Conservation (phyloP, 129 eudicot genomes). For the Artemisia tridentata region DNA sequence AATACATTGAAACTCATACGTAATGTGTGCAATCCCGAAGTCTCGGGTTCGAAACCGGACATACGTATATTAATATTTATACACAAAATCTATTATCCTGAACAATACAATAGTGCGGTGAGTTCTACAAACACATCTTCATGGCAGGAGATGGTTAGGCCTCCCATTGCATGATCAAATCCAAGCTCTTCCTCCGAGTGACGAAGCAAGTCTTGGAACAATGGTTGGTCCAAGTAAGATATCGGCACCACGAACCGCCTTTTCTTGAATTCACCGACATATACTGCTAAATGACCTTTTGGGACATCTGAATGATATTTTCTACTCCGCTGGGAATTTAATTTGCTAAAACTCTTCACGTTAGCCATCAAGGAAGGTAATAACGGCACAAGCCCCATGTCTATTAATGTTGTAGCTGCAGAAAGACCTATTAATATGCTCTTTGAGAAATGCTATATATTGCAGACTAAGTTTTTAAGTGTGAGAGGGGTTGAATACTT, state of each 20-base stretch:
- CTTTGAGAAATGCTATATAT: background rate
- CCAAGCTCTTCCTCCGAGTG: conserved; percentile 25
- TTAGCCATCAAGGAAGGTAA: background rate
- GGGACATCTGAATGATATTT: conserved; percentile 23
- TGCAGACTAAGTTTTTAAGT: background rate
- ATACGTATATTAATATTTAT: no score
- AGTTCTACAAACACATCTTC: conserved; percentile 28
- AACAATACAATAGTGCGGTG: background rate
- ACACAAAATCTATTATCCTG: no score
- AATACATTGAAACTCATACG: no score
- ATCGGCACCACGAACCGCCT: conserved; percentile 22
- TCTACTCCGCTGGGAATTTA: background rate
- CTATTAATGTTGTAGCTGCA: no score
- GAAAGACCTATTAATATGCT: background rate
- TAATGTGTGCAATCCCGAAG: no score
- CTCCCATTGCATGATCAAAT: conserved; percentile 31
- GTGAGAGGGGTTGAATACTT: no score
- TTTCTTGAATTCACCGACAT: conserved; percentile 26
- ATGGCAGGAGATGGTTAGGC: conserved; percentile 28
- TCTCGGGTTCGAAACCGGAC: no score
- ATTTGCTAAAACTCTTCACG: conserved; percentile 21
- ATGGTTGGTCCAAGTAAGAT: conserved; percentile 25
- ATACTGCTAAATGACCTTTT: conserved; percentile 28
- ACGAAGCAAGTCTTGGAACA: conserved; percentile 26
- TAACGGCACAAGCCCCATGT: conserved; percentile 16